phyloP scores from a whole-genome alignment of 225 moss, liverwort and hornwort genomes.

The Thuidium tamariscinum region DNA sequence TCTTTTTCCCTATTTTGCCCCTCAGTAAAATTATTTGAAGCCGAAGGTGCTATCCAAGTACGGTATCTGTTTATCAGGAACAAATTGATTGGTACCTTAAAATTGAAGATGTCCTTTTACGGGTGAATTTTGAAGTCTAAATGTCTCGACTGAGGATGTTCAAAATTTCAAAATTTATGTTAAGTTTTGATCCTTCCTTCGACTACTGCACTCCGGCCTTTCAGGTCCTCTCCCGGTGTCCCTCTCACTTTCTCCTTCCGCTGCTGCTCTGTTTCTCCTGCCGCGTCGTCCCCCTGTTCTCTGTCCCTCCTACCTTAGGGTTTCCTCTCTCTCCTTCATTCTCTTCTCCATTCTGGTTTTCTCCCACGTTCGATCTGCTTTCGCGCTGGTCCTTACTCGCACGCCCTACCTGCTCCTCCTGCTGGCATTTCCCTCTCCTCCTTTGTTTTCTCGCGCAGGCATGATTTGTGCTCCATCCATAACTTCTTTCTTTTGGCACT shows the following conservation, averaged over 20 bases:
- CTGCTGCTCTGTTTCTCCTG: not conserved
- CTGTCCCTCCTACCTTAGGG: not conserved
- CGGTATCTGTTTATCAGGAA: accelerated
- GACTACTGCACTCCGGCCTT: not conserved
- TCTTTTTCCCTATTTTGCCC: not conserved
- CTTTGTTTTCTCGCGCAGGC: not conserved
- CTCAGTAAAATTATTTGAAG: not conserved
- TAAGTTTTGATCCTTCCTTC: not conserved
- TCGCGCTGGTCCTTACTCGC: not conserved
- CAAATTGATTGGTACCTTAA: not conserved
- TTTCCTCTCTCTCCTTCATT: not conserved
- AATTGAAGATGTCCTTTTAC: not conserved
- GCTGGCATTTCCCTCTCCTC: not conserved
- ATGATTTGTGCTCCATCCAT: not conserved
- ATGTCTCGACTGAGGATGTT: not conserved
- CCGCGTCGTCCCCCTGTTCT: not conserved
- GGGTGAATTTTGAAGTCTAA: not conserved
- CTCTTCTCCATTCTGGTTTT: not conserved
- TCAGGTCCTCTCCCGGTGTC: too few relatives aligned
- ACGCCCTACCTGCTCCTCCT: not conserved
- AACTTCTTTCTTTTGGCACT: not conserved
- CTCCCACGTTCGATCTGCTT: slow-evolving; percentile 1
- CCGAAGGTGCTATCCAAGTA: too few relatives aligned
- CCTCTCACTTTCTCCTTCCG: not conserved
- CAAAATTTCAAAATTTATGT: not conserved